These are phyloP conservation scores for Mikania micrantha DNA, from an alignment of 129 eudicot genomes.

Conservation along the genomic window DNA sequence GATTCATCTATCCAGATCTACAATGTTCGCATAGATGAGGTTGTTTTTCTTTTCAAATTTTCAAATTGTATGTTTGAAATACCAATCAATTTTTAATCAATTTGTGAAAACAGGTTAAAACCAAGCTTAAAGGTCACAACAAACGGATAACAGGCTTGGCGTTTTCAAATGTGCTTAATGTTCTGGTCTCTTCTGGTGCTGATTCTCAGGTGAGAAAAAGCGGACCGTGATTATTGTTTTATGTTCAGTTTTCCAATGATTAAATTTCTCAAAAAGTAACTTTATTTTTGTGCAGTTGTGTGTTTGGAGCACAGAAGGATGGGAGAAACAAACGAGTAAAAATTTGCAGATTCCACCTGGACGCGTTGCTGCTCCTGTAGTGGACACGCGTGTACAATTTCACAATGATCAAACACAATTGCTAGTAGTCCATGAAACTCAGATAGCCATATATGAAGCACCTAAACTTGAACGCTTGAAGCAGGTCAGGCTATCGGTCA, in stretches of 20 bases:
- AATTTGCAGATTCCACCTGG: slow-evolving; percentile 74
- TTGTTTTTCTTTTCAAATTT: slow-evolving; percentile 6
- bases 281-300: slow-evolving; percentile 46
- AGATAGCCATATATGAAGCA: slow-evolving; percentile 83
- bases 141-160: slow-evolving; percentile 85
- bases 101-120: slow-evolving; percentile 52
- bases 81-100: not conserved
- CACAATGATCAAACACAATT: slow-evolving; percentile 82
- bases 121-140: slow-evolving; percentile 81
- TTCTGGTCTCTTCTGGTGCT: slow-evolving; percentile 88
- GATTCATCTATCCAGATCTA: slow-evolving; percentile 85
- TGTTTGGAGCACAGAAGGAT: slow-evolving; percentile 84
- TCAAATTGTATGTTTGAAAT: not conserved
- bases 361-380: slow-evolving; percentile 64
- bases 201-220: slow-evolving; percentile 69
- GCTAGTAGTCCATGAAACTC: slow-evolving; percentile 77
- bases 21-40: slow-evolving; percentile 87
- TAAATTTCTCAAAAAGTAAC: not conserved
- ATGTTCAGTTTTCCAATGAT: not conserved
- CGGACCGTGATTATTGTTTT: not conserved
- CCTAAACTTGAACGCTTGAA: slow-evolving; percentile 65
- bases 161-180: slow-evolving; percentile 69
- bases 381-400: slow-evolving; percentile 84
- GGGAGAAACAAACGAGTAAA: slow-evolving; percentile 77
- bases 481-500: slow-evolving; percentile 38